Conservation (phyloP, 164 flowering plant species). For the grape (Vitis vinifera) region DNA sequence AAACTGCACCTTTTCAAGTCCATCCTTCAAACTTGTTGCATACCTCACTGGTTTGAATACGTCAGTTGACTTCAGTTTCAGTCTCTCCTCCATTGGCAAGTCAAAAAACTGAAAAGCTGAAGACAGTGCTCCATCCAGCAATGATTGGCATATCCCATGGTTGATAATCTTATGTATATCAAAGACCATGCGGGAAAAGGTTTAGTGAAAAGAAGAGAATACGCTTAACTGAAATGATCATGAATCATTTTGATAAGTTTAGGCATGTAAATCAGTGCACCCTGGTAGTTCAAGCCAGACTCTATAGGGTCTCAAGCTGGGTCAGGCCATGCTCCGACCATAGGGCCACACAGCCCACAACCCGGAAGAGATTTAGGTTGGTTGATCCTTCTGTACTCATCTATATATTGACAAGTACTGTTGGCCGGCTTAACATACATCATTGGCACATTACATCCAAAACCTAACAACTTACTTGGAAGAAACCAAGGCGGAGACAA, state of each 20-base stretch:
- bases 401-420: too few relatives aligned
- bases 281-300: too few relatives aligned
- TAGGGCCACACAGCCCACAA: not conserved
- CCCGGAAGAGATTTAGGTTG: not conserved
- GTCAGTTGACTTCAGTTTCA: constrained; percentile 35
- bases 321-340: constrained; percentile 11
- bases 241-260: too few relatives aligned
- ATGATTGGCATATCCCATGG: constrained; percentile 41
- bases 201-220: too few relatives aligned
- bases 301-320: not conserved
- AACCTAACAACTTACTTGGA: constrained; percentile 27
- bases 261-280: too few relatives aligned
- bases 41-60: constrained; percentile 56
- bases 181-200: not conserved
- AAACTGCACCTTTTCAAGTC: constrained; percentile 41
- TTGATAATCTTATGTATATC: constrained; percentile 30
- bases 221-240: too few relatives aligned
- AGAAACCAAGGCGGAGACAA: constrained; percentile 32
- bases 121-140: constrained; percentile 31
- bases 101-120: constrained; percentile 38
- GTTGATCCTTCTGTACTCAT: too few relatives aligned
- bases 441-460: too few relatives aligned
- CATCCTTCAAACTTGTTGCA: constrained; percentile 45
- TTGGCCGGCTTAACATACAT: too few relatives aligned
- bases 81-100: constrained; percentile 36